Percentiles rank a stretch among this genome's conserved stretches.
phyloP scores from a whole-genome alignment of 2,329 filamentous ascomycete species.

The Meredithiella fracta region DNA sequence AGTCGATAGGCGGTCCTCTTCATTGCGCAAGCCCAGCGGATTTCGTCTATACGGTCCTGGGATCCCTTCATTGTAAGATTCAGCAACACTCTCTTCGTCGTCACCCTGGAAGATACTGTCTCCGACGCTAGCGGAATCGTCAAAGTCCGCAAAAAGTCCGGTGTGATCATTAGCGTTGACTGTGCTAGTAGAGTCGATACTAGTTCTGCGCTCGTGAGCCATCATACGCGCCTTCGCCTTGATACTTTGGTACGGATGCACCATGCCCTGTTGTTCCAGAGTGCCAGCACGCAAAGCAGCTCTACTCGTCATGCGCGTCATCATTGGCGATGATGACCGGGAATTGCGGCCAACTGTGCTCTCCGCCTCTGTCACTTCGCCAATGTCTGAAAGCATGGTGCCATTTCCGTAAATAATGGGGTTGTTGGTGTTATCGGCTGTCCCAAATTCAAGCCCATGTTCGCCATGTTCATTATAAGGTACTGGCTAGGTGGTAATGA shows the following conservation, averaged over 20 bases:
- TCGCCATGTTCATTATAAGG: slow-evolving; percentile 18
- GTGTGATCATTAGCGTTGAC: slow-evolving; percentile 35
- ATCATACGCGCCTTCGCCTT: slow-evolving; percentile 20
- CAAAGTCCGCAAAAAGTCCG: slow-evolving; percentile 41
- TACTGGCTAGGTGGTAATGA: slow-evolving; percentile 17
- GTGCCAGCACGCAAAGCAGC: slow-evolving; percentile 7
- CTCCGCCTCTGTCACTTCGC: slow-evolving; percentile 38
- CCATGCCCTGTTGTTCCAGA: neutral
- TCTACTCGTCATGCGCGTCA: slow-evolving; percentile 20
- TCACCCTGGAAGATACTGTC: slow-evolving; percentile 52
- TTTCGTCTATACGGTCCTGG: slow-evolving; percentile 18
- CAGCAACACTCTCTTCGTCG: slow-evolving; percentile 49
- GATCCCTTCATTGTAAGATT: slow-evolving; percentile 35
- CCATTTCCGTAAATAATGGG: slow-evolving; percentile 55
- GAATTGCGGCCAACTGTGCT: slow-evolving; percentile 28
- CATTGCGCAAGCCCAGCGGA: slow-evolving; percentile 17
- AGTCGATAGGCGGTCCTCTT: slow-evolving; percentile 52
- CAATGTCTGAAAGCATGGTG: slow-evolving; percentile 52
- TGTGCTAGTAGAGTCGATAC: slow-evolving; percentile 45
- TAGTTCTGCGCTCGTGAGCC: slow-evolving; percentile 34
- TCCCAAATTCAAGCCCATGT: slow-evolving; percentile 8
- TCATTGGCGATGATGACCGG: slow-evolving; percentile 22
- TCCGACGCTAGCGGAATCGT: slow-evolving; percentile 44
- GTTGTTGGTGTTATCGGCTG: slow-evolving; percentile 36
- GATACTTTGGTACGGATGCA: slow-evolving; percentile 27